These are phyloP conservation scores for Coemansia sp. DNA, from an alignment of 192 early-diverging fungal species.

Conservation along the genomic window DNA sequence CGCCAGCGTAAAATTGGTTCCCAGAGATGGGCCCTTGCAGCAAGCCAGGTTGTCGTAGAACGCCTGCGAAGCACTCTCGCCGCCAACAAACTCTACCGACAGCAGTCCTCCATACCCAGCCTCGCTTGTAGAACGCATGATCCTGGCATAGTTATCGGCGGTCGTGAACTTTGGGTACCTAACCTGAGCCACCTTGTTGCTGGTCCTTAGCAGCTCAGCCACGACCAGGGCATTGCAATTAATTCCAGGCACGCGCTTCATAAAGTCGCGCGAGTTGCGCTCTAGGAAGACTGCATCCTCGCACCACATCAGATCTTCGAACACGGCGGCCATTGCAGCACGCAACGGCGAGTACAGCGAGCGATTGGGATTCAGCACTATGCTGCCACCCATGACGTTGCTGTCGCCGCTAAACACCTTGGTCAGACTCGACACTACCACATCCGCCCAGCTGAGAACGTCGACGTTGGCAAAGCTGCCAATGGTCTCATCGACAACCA, in stretches of 20 bases:
- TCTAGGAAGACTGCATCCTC: slow-evolving; percentile 96
- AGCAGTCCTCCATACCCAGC: slow-evolving; percentile 90
- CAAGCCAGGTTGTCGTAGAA: slow-evolving; percentile 84
- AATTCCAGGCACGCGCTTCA: slow-evolving; percentile 69
- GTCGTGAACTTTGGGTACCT: slow-evolving; percentile 86
- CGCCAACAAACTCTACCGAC: slow-evolving; percentile 68
- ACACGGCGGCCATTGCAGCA: slow-evolving; percentile 58
- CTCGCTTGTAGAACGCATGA: slow-evolving; percentile 54
- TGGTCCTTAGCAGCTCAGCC: slow-evolving; percentile 66
- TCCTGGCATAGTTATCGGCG: slow-evolving; percentile 66
- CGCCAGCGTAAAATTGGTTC: slow-evolving; percentile 95
- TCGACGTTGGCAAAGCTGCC: slow-evolving; percentile 91
- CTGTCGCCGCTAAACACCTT: slow-evolving; percentile 96
- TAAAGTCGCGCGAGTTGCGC: slow-evolving; percentile 89
- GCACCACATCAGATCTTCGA: slow-evolving; percentile 85
- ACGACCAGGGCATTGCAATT: slow-evolving; percentile 81
- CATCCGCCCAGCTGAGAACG: slow-evolving; percentile 77
- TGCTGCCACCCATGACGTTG: slow-evolving; percentile 98
- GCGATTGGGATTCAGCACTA: slow-evolving; percentile 72
- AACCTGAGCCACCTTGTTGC: slow-evolving; percentile 70
- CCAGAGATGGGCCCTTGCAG: slow-evolving; percentile 93
- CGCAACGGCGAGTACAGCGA: slow-evolving; percentile 61
- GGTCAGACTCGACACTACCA: slow-evolving; percentile 88
- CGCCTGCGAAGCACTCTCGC: slow-evolving; percentile 54
- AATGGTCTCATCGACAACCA: slow-evolving; percentile 94